These are phyloP conservation scores for Nakataea oryzae DNA, from an alignment of 2,329 filamentous ascomycete genomes.

Conservation along the genomic window DNA sequence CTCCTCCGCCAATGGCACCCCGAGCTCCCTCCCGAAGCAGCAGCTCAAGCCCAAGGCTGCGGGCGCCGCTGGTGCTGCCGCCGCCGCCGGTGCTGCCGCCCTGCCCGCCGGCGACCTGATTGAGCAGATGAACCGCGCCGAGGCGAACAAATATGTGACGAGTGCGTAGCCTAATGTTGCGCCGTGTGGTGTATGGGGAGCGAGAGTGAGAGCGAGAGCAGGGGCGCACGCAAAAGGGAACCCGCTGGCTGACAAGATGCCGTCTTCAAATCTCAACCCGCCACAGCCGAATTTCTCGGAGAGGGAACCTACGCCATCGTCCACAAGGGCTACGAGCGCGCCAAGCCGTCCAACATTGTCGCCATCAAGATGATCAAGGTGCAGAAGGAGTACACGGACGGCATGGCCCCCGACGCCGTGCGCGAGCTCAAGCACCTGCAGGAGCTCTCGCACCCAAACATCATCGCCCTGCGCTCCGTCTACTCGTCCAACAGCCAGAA, in stretches of 20 bases:
- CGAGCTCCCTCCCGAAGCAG: conserved; percentile 11
- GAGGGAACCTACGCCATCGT: conserved; percentile 97
- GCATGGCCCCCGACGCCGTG: conserved; percentile 87
- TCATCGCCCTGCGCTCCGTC: conserved; percentile 84
- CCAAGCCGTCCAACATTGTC: conserved; percentile 62
- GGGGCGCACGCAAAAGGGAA: neutral
- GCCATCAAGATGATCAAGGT: conserved; percentile 93
- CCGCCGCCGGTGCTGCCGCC: conserved; percentile 8
- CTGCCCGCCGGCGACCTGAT: conserved; percentile 39
- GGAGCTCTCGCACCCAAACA: conserved; percentile 89
- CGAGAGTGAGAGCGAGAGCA: no score
- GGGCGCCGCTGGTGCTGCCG: neutral
- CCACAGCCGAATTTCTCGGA: conserved; percentile 73
- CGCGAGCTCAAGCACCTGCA: conserved; percentile 94
- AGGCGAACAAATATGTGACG: conserved; percentile 84
- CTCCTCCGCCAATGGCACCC: conserved; percentile 17
- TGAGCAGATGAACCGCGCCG: conserved; percentile 73
- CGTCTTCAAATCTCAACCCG: neutral
- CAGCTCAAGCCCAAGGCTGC: neutral
- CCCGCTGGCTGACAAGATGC: neutral
- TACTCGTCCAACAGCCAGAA: conserved; percentile 97
- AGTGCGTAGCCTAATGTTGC: conserved; percentile 36
- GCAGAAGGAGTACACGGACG: conserved; percentile 77
- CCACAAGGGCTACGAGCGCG: conserved; percentile 73
- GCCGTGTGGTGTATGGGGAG: neutral